These are phyloP conservation scores for Symbiodinium natans DNA, from an alignment of 73 alveolate genomes.

Conservation along the genomic window DNA sequence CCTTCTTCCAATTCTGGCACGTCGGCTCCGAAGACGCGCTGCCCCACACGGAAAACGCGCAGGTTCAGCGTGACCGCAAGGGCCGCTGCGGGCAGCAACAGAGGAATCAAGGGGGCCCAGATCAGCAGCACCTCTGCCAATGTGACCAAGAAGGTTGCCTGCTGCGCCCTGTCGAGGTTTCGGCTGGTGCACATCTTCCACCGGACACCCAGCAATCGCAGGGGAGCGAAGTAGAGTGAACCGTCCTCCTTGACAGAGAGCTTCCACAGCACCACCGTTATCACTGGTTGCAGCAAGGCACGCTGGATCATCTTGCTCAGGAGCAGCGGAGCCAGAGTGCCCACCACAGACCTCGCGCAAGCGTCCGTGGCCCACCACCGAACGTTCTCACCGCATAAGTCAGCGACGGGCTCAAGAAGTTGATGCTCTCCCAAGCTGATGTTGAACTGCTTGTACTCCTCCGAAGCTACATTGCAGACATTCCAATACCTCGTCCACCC, in stretches of 20 bases:
- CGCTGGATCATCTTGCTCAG: constrained; percentile 24
- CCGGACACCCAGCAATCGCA: not conserved
- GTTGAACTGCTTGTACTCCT: not conserved
- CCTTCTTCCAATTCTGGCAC: constrained; percentile 20
- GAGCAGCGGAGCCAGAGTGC: constrained; percentile 19
- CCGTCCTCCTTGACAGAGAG: not conserved
- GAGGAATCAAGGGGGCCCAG: constrained; percentile 15
- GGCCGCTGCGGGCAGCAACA: no score
- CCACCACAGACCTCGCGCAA: constrained; percentile 19
- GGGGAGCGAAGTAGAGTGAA: not conserved
- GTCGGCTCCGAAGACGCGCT: not conserved
- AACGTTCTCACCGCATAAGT: no score
- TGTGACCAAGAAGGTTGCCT: constrained; percentile 41
- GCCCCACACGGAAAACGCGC: no score
- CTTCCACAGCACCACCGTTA: not conserved
- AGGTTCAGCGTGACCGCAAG: no score
- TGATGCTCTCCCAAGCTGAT: constrained; percentile 8
- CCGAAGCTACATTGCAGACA: constrained; percentile 7
- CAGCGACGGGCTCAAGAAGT: not conserved
- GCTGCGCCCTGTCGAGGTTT: constrained; percentile 20
- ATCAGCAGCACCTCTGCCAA: not conserved
- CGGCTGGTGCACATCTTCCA: not conserved
- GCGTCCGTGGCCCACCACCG: no score
- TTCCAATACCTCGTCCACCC: constrained; percentile 39
- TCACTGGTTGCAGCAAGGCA: constrained; percentile 30